These are phyloP conservation scores for Limnanthes douglasii DNA, from an alignment of 345 rosid genomes.

Conservation along the genomic window DNA sequence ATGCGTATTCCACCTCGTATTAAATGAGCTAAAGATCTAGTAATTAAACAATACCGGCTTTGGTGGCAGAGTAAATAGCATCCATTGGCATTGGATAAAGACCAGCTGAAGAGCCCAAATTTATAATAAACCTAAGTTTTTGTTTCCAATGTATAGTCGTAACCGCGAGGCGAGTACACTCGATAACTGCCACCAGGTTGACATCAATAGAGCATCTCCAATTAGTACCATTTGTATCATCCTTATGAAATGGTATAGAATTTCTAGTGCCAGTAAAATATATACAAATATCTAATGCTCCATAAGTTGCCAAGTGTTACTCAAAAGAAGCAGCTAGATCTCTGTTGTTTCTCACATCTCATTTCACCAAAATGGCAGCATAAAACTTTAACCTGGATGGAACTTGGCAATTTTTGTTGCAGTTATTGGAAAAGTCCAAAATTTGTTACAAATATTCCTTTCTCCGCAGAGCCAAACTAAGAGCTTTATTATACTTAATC, in stretches of 20 bases:
- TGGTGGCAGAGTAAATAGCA: conserved; percentile 61
- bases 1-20: conserved; percentile 65
- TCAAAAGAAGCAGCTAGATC: conserved; percentile 55
- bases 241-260: conserved; percentile 29
- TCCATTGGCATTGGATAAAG: conserved; percentile 58
- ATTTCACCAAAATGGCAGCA: conserved; percentile 45
- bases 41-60: conserved; percentile 85
- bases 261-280: conserved; percentile 48
- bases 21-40: conserved; percentile 53
- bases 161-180: conserved; percentile 77
- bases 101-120: conserved; percentile 78
- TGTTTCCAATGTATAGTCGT: conserved; percentile 46
- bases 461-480: conserved; percentile 64
- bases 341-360: conserved; percentile 67
- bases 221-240: conserved; percentile 50
- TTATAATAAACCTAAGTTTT: conserved; percentile 83
- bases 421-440: conserved; percentile 40
- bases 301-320: conserved; percentile 63
- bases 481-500: too few species aligned
- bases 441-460: conserved; percentile 64
- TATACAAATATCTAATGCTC: conserved; percentile 80
- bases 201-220: conserved; percentile 71
- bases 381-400: conserved; percentile 46
- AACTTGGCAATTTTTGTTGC: conserved; percentile 41
- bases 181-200: conserved; percentile 51